These are phyloP conservation scores for Pseudonitzschia delicatissima DNA, from an alignment of 108 stramenopile genomes.

Conservation along the genomic window DNA sequence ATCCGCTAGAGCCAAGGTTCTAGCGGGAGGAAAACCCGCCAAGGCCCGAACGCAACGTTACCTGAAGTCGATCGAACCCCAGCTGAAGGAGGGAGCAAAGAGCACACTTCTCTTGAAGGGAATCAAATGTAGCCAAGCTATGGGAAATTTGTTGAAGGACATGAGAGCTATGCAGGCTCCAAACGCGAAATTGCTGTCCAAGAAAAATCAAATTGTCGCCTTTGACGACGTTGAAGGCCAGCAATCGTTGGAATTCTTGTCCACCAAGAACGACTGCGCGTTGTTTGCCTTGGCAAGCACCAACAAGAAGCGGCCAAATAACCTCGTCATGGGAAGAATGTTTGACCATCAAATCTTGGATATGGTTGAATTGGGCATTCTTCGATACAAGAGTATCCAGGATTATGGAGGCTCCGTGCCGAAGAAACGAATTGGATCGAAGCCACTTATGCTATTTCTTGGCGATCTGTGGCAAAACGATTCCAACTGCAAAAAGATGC, in stretches of 20 bases:
- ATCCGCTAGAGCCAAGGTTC: slow-evolving; percentile 60
- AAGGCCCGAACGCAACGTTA: slow-evolving; percentile 86
- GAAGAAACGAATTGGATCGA: slow-evolving; percentile 82
- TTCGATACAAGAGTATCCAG: slow-evolving; percentile 71
- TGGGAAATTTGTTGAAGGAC: slow-evolving; percentile 81
- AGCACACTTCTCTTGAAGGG: slow-evolving; percentile 82
- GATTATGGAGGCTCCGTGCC: slow-evolving; percentile 78
- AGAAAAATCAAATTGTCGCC: slow-evolving; percentile 85
- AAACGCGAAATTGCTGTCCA: slow-evolving; percentile 72
- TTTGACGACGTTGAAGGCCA: slow-evolving; percentile 77
- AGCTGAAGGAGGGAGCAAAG: slow-evolving; percentile 74
- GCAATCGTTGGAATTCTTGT: slow-evolving; percentile 78
- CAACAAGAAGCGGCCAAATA: slow-evolving; percentile 99
- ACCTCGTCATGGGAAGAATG: slow-evolving; percentile 93
- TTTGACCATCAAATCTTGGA: slow-evolving; percentile 97
- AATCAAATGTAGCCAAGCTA: slow-evolving; percentile 79
- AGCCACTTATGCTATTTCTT: slow-evolving; percentile 88
- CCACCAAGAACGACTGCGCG: slow-evolving; percentile 94
- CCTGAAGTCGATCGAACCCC: slow-evolving; percentile 73
- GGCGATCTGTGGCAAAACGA: slow-evolving; percentile 91
- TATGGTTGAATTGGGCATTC: slow-evolving; percentile 93
- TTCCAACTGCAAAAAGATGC: slow-evolving; percentile 61
- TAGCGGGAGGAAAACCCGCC: slow-evolving; percentile 76
- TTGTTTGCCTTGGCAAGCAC: slow-evolving; percentile 92
- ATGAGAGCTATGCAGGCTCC: slow-evolving; percentile 83